phyloP scores from a whole-genome alignment of 108 stramenopile species.

The Epithemia pelagica region DNA sequence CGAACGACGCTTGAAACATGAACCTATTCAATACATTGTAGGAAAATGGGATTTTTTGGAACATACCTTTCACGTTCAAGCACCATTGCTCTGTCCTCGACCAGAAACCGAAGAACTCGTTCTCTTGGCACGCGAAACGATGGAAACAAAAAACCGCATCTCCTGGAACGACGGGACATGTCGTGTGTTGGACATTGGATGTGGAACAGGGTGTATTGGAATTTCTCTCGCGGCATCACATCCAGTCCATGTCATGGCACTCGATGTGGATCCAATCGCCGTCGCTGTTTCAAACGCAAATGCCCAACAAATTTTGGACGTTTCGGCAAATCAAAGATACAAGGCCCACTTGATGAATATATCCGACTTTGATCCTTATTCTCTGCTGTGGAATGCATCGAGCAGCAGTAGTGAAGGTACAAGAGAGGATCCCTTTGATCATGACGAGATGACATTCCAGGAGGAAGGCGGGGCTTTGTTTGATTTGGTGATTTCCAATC shows the following conservation, averaged over 20 bases:
- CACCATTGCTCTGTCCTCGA: constrained; percentile 85
- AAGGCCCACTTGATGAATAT: constrained; percentile 38
- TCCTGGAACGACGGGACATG: neutral
- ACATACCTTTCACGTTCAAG: constrained; percentile 48
- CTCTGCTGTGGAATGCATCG: constrained; percentile 17
- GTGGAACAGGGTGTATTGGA: constrained; percentile 91
- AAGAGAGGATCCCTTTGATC: neutral
- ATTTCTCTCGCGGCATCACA: constrained; percentile 54
- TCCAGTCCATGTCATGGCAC: constrained; percentile 48
- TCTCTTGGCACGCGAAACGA: constrained; percentile 39
- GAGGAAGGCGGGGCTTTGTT: constrained; percentile 47
- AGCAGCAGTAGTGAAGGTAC: neutral
- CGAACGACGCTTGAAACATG: constrained; percentile 46
- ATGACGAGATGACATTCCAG: neutral
- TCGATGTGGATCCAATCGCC: constrained; percentile 77
- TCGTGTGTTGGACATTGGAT: constrained; percentile 83
- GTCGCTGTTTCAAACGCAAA: constrained; percentile 72
- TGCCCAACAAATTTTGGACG: constrained; percentile 41
- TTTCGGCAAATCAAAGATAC: neutral
- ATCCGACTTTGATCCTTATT: constrained; percentile 25
- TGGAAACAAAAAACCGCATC: neutral
- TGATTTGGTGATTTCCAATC: constrained; percentile 91
- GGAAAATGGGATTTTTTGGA: constrained; percentile 93
- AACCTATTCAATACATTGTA: constrained; percentile 90
- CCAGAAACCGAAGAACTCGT: constrained; percentile 97